Conservation (phyloP, 1,139 yeast genomes). For the Pichia sp. region DNA sequence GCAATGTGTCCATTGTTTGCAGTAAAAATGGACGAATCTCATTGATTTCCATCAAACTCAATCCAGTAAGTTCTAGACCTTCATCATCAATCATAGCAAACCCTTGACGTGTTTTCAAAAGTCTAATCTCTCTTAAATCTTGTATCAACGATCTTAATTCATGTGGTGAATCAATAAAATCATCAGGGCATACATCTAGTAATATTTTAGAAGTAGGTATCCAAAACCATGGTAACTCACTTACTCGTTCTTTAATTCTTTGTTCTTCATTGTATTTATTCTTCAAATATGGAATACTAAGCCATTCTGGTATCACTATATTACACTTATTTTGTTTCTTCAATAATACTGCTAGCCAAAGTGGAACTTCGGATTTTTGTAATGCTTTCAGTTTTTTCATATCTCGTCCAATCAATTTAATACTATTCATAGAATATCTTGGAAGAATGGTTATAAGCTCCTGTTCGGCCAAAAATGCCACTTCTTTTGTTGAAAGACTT, state of each 20-base stretch:
- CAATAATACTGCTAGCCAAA: slow-evolving; percentile 83
- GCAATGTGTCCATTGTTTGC: slow-evolving; percentile 70
- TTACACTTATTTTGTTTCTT: slow-evolving; percentile 83
- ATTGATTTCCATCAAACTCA: slow-evolving; percentile 78
- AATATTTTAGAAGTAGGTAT: slow-evolving; percentile 68
- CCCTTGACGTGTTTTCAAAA: slow-evolving; percentile 77
- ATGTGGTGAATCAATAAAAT: slow-evolving; percentile 60
- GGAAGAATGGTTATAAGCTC: slow-evolving; percentile 70
- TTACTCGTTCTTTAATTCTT: slow-evolving; percentile 50
- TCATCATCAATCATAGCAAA: slow-evolving; percentile 72
- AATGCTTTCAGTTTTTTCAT: slow-evolving; percentile 39
- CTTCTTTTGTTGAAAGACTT: slow-evolving; percentile 69
- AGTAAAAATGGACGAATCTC: slow-evolving; percentile 80
- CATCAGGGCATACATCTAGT: slow-evolving; percentile 66
- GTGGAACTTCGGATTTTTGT: slow-evolving; percentile 65
- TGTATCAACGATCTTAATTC: slow-evolving; percentile 64
- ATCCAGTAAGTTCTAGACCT: slow-evolving; percentile 75
- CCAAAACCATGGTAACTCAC: slow-evolving; percentile 83
- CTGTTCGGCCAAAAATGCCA: slow-evolving; percentile 81
- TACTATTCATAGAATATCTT: slow-evolving; percentile 57
- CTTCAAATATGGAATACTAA: slow-evolving; percentile 51
- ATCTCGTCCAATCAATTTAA: slow-evolving; percentile 50
- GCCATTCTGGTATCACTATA: slow-evolving; percentile 85
- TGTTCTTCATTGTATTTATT: slow-evolving; percentile 65
- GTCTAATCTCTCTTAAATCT: slow-evolving; percentile 78